phyloP scores from a whole-genome alignment of 805 yeast genomes.

The Dipodascopsis uninucleata region DNA sequence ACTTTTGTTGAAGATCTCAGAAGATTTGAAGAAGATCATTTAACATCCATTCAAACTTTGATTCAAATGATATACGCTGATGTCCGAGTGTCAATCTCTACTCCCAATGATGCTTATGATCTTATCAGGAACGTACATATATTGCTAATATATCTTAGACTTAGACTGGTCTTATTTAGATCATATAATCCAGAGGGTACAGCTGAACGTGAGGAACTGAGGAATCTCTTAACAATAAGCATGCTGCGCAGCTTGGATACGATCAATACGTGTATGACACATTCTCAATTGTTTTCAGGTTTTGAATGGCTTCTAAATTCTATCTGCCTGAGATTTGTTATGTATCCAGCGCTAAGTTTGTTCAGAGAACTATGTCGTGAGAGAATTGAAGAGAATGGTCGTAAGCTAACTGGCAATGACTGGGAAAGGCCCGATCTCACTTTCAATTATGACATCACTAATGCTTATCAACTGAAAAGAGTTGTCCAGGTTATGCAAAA shows the following conservation, averaged over 20 bases:
- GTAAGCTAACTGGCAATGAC: neutral
- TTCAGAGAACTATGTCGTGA: neutral
- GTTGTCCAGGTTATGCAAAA: no score
- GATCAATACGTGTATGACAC: conserved; percentile 14
- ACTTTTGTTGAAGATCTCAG: conserved; percentile 4
- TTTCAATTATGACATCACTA: conserved; percentile 22
- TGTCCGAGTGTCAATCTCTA: conserved; percentile 13
- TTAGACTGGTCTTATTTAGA: conserved; percentile 15
- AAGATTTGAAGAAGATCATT: conserved; percentile 18
- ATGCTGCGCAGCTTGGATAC: conserved; percentile 22
- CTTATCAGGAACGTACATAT: conserved; percentile 17
- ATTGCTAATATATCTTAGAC: conserved; percentile 18
- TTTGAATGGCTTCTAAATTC: conserved; percentile 22
- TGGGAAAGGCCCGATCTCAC: conserved; percentile 19
- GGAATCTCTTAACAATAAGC: conserved; percentile 11
- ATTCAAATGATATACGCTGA: conserved; percentile 18
- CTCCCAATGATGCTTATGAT: conserved; percentile 20
- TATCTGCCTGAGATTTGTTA: conserved; percentile 12
- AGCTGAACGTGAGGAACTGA: conserved; percentile 7
- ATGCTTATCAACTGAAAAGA: no score
- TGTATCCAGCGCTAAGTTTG: conserved; percentile 2
- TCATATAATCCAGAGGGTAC: conserved; percentile 13
- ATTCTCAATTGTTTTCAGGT: conserved; percentile 11
- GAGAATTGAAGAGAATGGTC: neutral
- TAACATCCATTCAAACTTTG: conserved; percentile 20